Conservation (phyloP, 495 filamentous ascomycete species). For the Penicillium malachiteum region DNA sequence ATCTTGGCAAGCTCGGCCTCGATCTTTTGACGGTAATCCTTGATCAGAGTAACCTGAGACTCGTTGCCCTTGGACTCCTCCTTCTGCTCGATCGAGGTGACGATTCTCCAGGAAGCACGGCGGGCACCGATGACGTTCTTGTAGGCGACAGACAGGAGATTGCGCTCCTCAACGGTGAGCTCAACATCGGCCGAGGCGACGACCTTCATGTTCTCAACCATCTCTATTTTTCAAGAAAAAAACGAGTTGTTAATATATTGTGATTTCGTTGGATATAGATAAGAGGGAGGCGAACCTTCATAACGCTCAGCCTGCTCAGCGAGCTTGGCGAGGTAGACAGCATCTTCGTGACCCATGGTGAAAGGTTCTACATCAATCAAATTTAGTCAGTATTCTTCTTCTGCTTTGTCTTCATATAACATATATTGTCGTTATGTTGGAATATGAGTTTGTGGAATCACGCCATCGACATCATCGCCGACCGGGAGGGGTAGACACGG, state of each 20-base stretch:
- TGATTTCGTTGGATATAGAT: background rate
- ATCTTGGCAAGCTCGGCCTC: constrained; percentile 98
- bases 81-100: constrained; percentile 99
- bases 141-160: constrained; percentile 98
- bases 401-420: background rate
- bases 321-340: constrained; percentile 99
- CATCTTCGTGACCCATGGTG: constrained; percentile 99
- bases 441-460: constrained; percentile 17
- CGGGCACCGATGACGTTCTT: constrained; percentile 99
- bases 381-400: constrained; percentile 9
- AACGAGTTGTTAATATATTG: too few relatives aligned
- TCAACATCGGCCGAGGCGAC: constrained; percentile 95
- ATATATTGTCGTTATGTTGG: background rate
- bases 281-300: constrained; percentile 70
- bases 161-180: constrained; percentile 97
- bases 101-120: constrained; percentile 99
- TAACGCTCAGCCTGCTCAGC: constrained; percentile 99
- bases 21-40: constrained; percentile 99
- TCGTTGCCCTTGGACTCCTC: constrained; percentile 99
- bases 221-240: constrained; percentile 59
- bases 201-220: constrained; percentile 99
- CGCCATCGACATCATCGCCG: constrained; percentile 30
- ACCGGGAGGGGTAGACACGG: constrained; percentile 29
- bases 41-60: constrained; percentile 87
- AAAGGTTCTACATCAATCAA: constrained; percentile 27